These are phyloP conservation scores for Phytophthora chlamydospora DNA, from an alignment of 352 stramenopile genomes.

Conservation along the genomic window DNA sequence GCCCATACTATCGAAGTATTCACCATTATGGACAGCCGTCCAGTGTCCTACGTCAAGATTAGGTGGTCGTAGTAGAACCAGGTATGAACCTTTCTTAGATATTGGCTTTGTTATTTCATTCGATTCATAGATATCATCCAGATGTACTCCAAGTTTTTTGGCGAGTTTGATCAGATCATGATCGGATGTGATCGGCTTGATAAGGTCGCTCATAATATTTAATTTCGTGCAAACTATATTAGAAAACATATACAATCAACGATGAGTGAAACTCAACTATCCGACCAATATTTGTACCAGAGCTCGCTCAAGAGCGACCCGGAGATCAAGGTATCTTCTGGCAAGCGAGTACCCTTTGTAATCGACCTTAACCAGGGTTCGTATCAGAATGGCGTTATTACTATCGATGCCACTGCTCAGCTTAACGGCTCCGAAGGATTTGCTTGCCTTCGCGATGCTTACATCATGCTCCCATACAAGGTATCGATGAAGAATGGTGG, in stretches of 20 bases:
- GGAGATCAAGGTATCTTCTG: constrained; percentile 1
- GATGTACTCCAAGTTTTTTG: constrained; percentile 3
- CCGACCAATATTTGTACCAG: constrained; percentile 11
- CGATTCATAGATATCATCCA: constrained; percentile 7
- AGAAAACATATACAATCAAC: constrained; percentile 3
- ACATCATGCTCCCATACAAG: constrained; percentile 15
- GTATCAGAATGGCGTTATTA: constrained; percentile 9
- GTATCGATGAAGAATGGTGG: constrained; percentile 14
- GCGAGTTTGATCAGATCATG: constrained; percentile 12
- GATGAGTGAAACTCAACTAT: constrained; percentile 11
- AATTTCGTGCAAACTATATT: constrained; percentile 9
- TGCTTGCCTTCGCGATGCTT: constrained; percentile 11
- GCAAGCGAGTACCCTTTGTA: constrained; percentile 8
- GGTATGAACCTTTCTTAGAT: constrained; percentile 8
- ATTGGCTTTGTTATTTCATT: constrained; percentile 9
- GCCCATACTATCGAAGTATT: constrained; percentile 17
- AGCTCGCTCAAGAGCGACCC: constrained; percentile 12
- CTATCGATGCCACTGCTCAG: constrained; percentile 11
- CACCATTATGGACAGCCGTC: constrained; percentile 3
- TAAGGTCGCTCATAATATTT: constrained; percentile 9
- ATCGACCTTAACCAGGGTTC: constrained; percentile 14
- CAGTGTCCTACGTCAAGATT: constrained; percentile 14
- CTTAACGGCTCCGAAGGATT: constrained; percentile 12
- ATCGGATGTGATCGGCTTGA: constrained; percentile 2
- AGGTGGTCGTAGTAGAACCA: constrained; percentile 9